These are phyloP conservation scores for Phanerochaete carnosa DNA, from an alignment of 768 basidiomycete genomes.

Conservation along the genomic window DNA sequence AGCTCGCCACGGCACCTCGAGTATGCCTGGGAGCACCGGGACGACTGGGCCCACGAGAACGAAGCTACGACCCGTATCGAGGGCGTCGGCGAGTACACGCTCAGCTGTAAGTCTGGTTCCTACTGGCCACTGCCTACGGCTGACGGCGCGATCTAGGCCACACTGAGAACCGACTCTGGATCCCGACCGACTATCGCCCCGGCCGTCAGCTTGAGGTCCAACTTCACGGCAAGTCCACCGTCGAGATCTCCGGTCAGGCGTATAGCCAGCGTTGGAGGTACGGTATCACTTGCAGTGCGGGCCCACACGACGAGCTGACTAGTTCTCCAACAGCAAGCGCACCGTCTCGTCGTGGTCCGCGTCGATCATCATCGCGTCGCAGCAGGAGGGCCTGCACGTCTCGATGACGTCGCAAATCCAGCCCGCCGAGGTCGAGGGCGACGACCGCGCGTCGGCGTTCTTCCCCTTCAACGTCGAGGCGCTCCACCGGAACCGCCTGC, in stretches of 20 bases:
- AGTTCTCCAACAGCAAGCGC: not conserved
- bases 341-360: constrained; percentile 4
- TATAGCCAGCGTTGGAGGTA: constrained; percentile 2
- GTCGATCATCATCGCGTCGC: constrained; percentile 2
- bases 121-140: not conserved
- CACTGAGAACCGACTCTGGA: not conserved
- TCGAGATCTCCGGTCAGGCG: not conserved
- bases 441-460: not conserved
- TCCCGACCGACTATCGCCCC: constrained; percentile 3
- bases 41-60: constrained; percentile 17
- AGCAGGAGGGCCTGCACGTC: not conserved
- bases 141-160: not conserved
- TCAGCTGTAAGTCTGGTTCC: constrained; percentile 1
- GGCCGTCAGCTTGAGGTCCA: constrained; percentile 1
- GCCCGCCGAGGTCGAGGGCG: not conserved
- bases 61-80: not conserved
- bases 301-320: not conserved
- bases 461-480: constrained; percentile 3
- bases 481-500: constrained; percentile 2
- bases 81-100: constrained; percentile 1
- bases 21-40: constrained; percentile 18
- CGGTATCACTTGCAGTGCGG: not conserved
- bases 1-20: not conserved
- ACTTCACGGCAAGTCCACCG: not conserved
- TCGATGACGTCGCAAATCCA: not conserved